Conservation (phyloP, 371 early-diverging fungal species). For the Apophysomyces variabilis region DNA sequence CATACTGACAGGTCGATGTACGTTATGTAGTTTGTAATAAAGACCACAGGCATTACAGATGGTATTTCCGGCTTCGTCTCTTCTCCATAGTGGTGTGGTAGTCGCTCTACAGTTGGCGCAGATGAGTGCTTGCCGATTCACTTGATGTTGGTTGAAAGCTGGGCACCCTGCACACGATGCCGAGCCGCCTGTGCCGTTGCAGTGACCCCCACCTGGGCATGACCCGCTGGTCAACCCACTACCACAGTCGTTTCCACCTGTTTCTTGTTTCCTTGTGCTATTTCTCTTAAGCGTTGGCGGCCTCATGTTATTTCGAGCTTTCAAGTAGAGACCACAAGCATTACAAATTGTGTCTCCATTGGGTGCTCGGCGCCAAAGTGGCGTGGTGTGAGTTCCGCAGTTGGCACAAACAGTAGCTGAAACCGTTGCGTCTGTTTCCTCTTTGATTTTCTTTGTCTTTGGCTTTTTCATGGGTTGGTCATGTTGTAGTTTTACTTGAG, state of each 20-base stretch:
- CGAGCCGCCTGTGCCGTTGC: conserved; percentile 75
- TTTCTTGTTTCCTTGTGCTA: conserved; percentile 23
- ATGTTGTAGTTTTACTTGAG: conserved; percentile 1
- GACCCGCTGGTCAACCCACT: conserved; percentile 42
- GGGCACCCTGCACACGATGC: conserved; percentile 76
- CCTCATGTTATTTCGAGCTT: conserved; percentile 38
- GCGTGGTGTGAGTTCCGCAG: conserved; percentile 84
- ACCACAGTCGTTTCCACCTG: conserved; percentile 30
- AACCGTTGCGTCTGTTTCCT: conserved; percentile 11
- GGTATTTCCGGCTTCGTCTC: conserved; percentile 58
- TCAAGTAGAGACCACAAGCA: conserved; percentile 81
- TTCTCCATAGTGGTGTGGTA: conserved; percentile 75
- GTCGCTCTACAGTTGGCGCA: conserved; percentile 79
- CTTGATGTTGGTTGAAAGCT: conserved; percentile 70
- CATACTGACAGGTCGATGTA: conserved; percentile 47
- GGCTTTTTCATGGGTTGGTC: neutral
- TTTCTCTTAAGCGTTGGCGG: conserved; percentile 54
- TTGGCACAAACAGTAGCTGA: conserved; percentile 72
- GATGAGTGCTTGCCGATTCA: conserved; percentile 54
- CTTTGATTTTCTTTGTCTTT: conserved; percentile 3
- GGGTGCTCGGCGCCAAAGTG: conserved; percentile 86
- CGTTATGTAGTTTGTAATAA: conserved; percentile 64
- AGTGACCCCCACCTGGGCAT: conserved; percentile 79
- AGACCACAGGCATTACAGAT: conserved; percentile 79
- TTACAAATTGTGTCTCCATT: conserved; percentile 85